Conservation (phyloP, 352 stramenopile species). For the Globisporangium canariense region DNA sequence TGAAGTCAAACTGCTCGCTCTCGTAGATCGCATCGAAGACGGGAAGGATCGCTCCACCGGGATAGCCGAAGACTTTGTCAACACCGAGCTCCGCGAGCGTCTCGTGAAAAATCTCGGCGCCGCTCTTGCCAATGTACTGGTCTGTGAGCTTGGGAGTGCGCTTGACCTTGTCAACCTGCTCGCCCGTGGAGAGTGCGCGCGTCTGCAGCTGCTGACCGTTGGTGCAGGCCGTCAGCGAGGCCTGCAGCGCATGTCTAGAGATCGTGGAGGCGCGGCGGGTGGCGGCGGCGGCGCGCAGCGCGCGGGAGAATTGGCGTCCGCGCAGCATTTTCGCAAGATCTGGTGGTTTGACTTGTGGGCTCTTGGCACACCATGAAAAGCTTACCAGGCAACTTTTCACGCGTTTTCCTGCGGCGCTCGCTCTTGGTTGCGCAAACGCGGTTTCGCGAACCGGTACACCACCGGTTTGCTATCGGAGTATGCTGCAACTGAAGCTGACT, state of each 20-base stretch:
- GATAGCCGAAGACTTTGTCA: conserved; percentile 93
- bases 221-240: conserved; percentile 8
- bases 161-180: conserved; percentile 34
- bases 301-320: conserved; percentile 41
- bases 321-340: conserved; percentile 43
- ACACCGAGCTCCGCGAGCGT: conserved; percentile 90
- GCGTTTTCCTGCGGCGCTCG: too few species aligned
- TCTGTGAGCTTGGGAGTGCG: conserved; percentile 56
- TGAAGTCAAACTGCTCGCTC: conserved; percentile 77
- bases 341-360: conserved; percentile 13
- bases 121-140: conserved; percentile 89
- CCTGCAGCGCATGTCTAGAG: conserved; percentile 14
- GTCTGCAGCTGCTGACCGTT: conserved; percentile 15
- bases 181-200: conserved; percentile 33
- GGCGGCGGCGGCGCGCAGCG: conserved; percentile 28
- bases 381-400: too few species aligned
- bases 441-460: too few species aligned
- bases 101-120: conserved; percentile 93
- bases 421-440: too few species aligned
- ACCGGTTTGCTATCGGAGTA: too few species aligned
- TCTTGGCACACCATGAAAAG: too few species aligned
- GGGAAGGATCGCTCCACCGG: conserved; percentile 91
- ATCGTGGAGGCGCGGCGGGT: conserved; percentile 11
- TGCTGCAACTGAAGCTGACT: too few species aligned
- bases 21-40: conserved; percentile 95